Base-by-base conservation (phyloP, 2,329 filamentous ascomycete genomes). In the Fusarium circinatum region DNA sequence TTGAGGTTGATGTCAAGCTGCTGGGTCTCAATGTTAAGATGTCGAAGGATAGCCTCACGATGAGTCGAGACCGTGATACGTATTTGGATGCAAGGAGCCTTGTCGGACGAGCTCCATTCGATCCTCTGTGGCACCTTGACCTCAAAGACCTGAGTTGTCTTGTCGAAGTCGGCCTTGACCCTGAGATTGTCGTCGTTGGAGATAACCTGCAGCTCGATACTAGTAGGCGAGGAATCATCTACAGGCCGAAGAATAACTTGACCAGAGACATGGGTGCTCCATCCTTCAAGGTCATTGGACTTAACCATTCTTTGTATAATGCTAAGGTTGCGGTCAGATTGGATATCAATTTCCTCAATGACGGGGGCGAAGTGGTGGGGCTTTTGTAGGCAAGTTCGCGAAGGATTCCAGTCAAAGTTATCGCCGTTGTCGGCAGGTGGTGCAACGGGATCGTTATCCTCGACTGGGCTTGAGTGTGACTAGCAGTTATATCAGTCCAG, bases 11-110 rank as follows among this genome's bases (percentile, higher is more conserved):
- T 75, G 65, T 82, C 80, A 24, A 88, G 82, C 28, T 85, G 81
- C 15, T 81, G 70, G 8, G 81, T 78, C 24, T 79, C 73, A 22
- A 89, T 71, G 13, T 63, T 56, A 13, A 89, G 75, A 6, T 47
- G 63, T 20, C 82, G 74, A 18, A 90, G 78, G 14, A 80, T 74
- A 7, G 82, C 80, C 22, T 80, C 74, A 8, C 79, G 77, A 12
- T 88, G 88, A 0, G 86, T 82, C 81, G 83, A 86, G 47, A 88
- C 76, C 6, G 86, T 89, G 22, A 82, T 80, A 17, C 82, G 83
- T 64, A 89, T 80, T 67, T 85, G 83, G 26, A 89, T 80, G 73
- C 88, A 89, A 3, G 86, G 85, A 48, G 70, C 62, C 13, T 76
- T 70, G 4, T 73, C 62, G 18, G 70, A 38, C 6, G 74, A 58